Percentiles rank a stretch among this genome's conserved stretches.
phyloP scores from a whole-genome alignment of 1,284 basidiomycete species.

The Ustilago hordei region DNA sequence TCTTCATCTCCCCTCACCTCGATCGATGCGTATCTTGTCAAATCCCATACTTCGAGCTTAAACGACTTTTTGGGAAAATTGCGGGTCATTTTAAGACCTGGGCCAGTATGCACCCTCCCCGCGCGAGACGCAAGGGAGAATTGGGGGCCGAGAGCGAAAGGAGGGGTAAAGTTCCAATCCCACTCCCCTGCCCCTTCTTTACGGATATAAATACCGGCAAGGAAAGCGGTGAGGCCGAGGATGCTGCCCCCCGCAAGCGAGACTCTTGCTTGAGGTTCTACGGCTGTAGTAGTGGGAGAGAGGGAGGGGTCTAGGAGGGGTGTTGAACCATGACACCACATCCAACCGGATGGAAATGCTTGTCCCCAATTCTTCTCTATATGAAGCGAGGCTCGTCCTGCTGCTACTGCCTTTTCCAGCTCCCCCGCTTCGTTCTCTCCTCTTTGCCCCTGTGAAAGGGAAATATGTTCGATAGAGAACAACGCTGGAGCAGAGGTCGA shows the following conservation, averaged over 20 bases:
- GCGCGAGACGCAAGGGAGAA: neutral
- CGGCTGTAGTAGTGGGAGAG: neutral
- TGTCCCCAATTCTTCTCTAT: conserved; percentile 51
- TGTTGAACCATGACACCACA: conserved; percentile 35
- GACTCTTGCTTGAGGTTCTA: conserved; percentile 3
- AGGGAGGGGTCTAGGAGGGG: conserved; percentile 16
- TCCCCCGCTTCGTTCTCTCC: neutral
- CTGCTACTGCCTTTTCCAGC: conserved; percentile 22
- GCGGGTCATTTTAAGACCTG: conserved; percentile 23
- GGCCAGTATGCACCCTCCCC: conserved; percentile 16
- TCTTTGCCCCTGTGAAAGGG: neutral
- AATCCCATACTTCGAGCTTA: conserved; percentile 33
- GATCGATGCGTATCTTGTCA: conserved; percentile 25
- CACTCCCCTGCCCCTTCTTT: neutral
- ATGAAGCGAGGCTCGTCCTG: conserved; percentile 30
- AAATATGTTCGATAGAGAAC: conserved; percentile 33
- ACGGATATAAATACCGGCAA: conserved; percentile 29
- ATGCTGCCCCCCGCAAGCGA: conserved; percentile 38
- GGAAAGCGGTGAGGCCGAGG: conserved; percentile 33
- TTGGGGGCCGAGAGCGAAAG: conserved; percentile 32
- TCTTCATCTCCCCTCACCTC: conserved; percentile 14
- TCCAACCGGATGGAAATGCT: conserved; percentile 43
- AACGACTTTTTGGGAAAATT: conserved; percentile 23
- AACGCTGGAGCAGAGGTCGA: conserved; percentile 19
- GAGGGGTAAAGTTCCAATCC: conserved; percentile 37